Conservation (phyloP, 495 filamentous ascomycete genomes). For the Penicillium daleae region DNA sequence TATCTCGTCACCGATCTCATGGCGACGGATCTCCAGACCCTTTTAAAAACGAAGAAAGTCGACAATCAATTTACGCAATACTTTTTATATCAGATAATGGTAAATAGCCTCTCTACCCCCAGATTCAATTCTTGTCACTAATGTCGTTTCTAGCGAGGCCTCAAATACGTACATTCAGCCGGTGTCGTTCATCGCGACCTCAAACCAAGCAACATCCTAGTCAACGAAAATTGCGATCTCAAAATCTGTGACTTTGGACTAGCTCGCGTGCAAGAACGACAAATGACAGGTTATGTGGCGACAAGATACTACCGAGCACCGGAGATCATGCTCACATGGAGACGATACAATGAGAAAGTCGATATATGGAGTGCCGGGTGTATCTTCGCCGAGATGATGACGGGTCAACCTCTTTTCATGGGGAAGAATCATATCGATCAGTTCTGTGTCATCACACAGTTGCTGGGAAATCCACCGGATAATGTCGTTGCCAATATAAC, state of each 20-base stretch:
- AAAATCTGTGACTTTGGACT: slow-evolving; percentile 99
- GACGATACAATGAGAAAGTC: slow-evolving; percentile 98
- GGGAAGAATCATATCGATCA: slow-evolving; percentile 99
- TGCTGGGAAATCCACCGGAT: slow-evolving; percentile 91
- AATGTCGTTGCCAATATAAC: slow-evolving; percentile 96
- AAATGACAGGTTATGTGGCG: slow-evolving; percentile 99
- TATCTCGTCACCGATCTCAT: slow-evolving; percentile 98
- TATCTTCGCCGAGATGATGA: slow-evolving; percentile 98
- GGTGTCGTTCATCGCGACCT: slow-evolving; percentile 96
- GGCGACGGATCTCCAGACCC: slow-evolving; percentile 90
- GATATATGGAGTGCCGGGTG: slow-evolving; percentile 99
- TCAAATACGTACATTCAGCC: slow-evolving; percentile 99
- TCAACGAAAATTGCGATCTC: slow-evolving; percentile 98
- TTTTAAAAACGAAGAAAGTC: slow-evolving; percentile 88
- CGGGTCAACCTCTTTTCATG: slow-evolving; percentile 94
- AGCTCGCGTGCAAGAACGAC: slow-evolving; percentile 92
- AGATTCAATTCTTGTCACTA: slow-evolving; percentile 1
- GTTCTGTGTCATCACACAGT: slow-evolving; percentile 97
- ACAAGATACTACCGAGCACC: slow-evolving; percentile 97
- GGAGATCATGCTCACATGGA: slow-evolving; percentile 99
- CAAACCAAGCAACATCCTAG: slow-evolving; percentile 96
- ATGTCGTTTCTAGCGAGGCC: slow-evolving; percentile 69
- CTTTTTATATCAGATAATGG: slow-evolving; percentile 97
- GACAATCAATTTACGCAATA: slow-evolving; percentile 99
- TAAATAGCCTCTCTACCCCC: slow-evolving; percentile 34